Evolutionary conservation across 2,329 filamentous ascomycete genomes (phyloP), one percentile per base, ranked within the genome.

Genomic region (Didymella exigua): DNA sequence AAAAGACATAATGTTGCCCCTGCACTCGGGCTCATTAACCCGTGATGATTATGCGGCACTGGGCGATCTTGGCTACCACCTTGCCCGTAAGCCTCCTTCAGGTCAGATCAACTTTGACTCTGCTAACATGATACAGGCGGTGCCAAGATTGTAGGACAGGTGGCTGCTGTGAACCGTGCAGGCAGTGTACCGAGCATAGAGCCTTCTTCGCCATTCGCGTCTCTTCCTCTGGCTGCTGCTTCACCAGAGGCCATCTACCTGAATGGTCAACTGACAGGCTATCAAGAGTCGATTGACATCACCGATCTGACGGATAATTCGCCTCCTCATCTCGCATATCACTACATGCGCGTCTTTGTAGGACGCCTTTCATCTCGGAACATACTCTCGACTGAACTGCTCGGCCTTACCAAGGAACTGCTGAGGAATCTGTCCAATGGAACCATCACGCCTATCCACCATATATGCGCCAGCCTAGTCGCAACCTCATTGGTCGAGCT

Each of bases 401-500:
- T 75, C 3, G 44, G 49, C 11, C 45, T 66, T 14, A 71, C 70
- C 1, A 70, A 68, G 33, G 66, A 72, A 7, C 61, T 76, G 5
- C 62, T 75, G 11, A 48, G 40, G 11, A 69, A 67, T 36, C 52
- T 76, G 10, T 54, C 50, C 7, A 65, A 58, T 34, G 63, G 65
- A 14, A 52, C 66, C 0, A 61, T 71, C n/a, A 70, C 73, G 5
- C 71, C 74, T 1, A 58, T 75, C 0, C 67, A 75, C 43, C 73
- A 75, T 46, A 65, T 75, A 10, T 74, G 75, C 26, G 74, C 70
- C 0, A 68, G 63, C 16, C 60, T 76, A 1, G 72, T 74, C 5
- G 73, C 72, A 27, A 70, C 71, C 7, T 70, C 69, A 9, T 56
- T 76, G 7, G 67, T 59, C 1, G 73, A 76, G 42, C 59, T 76